Base-by-base conservation (phyloP, 78 protist species). In the Dictyostelium firmibasis region DNA sequence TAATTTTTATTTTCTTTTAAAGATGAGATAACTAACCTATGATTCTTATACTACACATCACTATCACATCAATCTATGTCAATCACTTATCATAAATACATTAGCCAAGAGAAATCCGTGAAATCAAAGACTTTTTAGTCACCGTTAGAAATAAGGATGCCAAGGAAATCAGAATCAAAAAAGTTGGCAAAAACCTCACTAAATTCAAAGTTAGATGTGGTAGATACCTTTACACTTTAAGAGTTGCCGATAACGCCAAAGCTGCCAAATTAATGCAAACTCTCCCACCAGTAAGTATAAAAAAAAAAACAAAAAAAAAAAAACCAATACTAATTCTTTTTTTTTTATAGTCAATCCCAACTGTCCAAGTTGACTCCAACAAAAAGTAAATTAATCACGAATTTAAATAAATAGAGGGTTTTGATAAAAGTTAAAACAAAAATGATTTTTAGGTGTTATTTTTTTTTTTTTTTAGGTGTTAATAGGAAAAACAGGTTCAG, bases 121-220 rank as follows among this genome's bases (percentile, higher is more conserved):
- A 99, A 77, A 97, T 99, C 97, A 98, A 98, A 98, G 98, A 98
- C 33, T 99, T 99, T 92, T 92, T 99, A 82, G 84, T 93, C 33
- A 97, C 96, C 43, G 98, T 98, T 35, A 94, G 98, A 81, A 94
- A 98, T 77, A 97, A 97, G 94, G 99, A 99, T 76, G 99, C 99
- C 83, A 57, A 93, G 91, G 97, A 95, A 13, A 92, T 98, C 81
- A 97, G 96, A 96, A 98, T 99, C 96, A 98, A 97, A 97, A 98
- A 97, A 95, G 91, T 86, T 70, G 92, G 88, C 91, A 91, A 96
- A 81, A 86, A 72, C 20, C 41, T 47, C 78, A 95, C 97, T 91
- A 99, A 99, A 98, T 99, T 99, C 99, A 99, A 99, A 98, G 99
- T 99, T 25, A 97, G 99, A 83, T 97, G 99, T 96, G 83, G 93